A percentile compares a stretch with the other conserved stretches of the same genome.
Evolutionary conservation across 2,329 filamentous ascomycete genomes (phyloP).

Genomic region (Apiospora kogelbergensis): DNA sequence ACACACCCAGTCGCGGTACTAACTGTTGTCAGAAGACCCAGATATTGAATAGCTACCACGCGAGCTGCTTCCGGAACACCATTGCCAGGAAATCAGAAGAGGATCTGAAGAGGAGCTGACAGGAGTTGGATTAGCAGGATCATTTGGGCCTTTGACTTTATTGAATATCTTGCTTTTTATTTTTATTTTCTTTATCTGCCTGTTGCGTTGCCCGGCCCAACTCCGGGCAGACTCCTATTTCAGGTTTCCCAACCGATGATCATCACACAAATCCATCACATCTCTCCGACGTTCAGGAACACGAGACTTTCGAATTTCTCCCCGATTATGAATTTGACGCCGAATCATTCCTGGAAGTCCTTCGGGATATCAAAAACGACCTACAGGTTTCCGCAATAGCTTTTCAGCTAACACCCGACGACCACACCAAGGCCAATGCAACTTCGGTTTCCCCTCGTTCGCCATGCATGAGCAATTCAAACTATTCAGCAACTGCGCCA

Average conservation of each 20-base stretch:
- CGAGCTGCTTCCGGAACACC: too few relatives aligned
- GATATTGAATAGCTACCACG: too few relatives aligned
- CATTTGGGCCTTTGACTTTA: not conserved
- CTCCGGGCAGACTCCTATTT: not conserved
- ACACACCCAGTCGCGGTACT: too few relatives aligned
- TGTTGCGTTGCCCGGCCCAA: not conserved
- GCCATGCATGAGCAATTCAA: not conserved
- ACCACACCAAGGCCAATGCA: not conserved
- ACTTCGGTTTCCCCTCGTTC: not conserved
- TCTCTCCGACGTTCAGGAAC: not conserved
- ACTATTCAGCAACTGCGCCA: too few relatives aligned
- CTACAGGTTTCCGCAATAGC: not conserved
- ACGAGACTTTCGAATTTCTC: not conserved
- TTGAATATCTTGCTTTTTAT: not conserved
- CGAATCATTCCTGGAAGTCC: not conserved
- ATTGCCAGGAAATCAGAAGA: too few relatives aligned
- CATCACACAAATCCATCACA: not conserved
- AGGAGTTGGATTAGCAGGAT: too few relatives aligned
- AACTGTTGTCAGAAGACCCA: too few relatives aligned
- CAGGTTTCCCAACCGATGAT: not conserved
- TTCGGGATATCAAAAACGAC: not conserved
- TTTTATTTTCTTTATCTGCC: not conserved
- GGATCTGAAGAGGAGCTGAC: too few relatives aligned
- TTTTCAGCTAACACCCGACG: not conserved
- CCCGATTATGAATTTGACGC: not conserved